phyloP scores from a whole-genome alignment of 306 rosid species.

The Lupinus albus region DNA sequence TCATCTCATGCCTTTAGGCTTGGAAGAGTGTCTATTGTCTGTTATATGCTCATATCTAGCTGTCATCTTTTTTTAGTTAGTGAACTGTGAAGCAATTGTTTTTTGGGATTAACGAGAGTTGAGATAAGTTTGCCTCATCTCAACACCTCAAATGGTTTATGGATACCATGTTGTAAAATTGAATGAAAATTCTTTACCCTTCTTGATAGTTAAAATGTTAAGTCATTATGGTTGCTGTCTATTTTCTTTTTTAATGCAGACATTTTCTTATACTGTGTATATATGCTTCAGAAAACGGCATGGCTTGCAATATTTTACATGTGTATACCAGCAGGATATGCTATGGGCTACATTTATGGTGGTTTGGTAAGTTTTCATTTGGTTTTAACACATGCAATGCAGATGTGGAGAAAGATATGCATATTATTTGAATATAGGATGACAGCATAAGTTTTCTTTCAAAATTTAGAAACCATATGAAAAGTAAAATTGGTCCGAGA shows the following conservation, averaged over 20 bases:
- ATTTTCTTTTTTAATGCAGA: conserved; percentile 20
- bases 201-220: conserved; percentile 27
- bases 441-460: conserved; percentile 1
- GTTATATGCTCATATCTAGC: conserved; percentile 1
- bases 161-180: conserved; percentile 19
- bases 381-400: conserved; percentile 28
- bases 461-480: conserved; percentile 31
- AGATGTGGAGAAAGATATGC: conserved; percentile 2
- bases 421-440: conserved; percentile 2
- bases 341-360: conserved; percentile 84
- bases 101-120: conserved; percentile 12
- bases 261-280: conserved; percentile 34
- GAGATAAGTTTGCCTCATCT: conserved; percentile 7
- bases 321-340: conserved; percentile 91
- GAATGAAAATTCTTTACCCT: conserved; percentile 31
- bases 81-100: conserved; percentile 36
- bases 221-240: conserved; percentile 15
- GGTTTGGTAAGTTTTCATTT: conserved; percentile 70
- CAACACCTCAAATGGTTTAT: conserved; percentile 28
- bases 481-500: conserved; percentile 20
- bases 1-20: conserved; percentile 25
- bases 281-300: conserved; percentile 65
- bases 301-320: conserved; percentile 88
- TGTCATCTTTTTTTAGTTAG: neutral
- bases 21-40: conserved; percentile 15